These are phyloP conservation scores for Cladophialophora exuberans DNA, from an alignment of 2,329 filamentous ascomycete genomes.

Conservation along the genomic window DNA sequence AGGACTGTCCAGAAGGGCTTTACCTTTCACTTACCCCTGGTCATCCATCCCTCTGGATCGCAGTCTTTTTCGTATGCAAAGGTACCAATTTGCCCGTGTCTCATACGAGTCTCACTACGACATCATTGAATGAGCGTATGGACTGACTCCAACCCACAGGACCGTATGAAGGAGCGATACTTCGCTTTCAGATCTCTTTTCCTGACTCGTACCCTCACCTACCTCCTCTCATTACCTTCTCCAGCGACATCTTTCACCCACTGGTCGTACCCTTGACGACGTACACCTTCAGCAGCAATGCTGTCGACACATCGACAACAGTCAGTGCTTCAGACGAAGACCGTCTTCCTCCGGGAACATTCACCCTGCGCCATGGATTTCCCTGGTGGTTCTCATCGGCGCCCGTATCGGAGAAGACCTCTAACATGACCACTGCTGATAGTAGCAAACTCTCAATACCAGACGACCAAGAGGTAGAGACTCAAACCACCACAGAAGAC, in stretches of 20 bases:
- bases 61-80: conserved; percentile 87
- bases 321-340: conserved; percentile 84
- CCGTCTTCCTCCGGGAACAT: conserved; percentile 81
- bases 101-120: conserved; percentile 4
- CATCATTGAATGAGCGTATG: not conserved
- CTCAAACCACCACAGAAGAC: not conserved
- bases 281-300: conserved; percentile 83
- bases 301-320: conserved; percentile 56
- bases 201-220: conserved; percentile 75
- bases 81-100: conserved; percentile 60
- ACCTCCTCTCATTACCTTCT: conserved; percentile 84
- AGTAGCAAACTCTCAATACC: not conserved
- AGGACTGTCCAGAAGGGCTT: conserved; percentile 81
- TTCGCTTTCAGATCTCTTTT: conserved; percentile 90
- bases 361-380: conserved; percentile 88
- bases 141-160: conserved; percentile 55
- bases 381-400: conserved; percentile 72
- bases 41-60: conserved; percentile 81
- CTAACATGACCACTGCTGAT: conserved; percentile 31
- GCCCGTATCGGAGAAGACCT: conserved; percentile 56
- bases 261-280: conserved; percentile 91
- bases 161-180: conserved; percentile 82
- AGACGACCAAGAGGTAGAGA: conserved; percentile 39
- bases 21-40: conserved; percentile 84
- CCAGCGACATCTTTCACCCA: conserved; percentile 92